Evolutionary conservation across 441 rosid species (phyloP).

Genomic region (Omphalea diandra): DNA sequence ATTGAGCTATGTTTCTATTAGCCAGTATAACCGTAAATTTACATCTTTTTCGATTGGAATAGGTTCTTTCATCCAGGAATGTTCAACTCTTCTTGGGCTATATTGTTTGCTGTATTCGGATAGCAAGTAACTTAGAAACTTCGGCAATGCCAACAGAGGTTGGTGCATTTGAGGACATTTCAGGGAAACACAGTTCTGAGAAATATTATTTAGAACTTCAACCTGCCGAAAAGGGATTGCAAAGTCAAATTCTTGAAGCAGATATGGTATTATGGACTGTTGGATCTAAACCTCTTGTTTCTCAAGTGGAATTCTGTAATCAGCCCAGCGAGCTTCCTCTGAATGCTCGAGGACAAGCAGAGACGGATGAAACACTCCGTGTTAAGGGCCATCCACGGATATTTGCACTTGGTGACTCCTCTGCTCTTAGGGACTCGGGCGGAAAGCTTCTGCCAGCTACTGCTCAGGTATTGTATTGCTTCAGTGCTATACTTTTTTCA

Average conservation of each 20-base stretch:
- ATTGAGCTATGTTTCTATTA: slow-evolving; percentile 8
- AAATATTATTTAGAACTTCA: slow-evolving; percentile 77
- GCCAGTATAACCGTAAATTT: not conserved
- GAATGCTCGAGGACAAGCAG: slow-evolving; percentile 83
- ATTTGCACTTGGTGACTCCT: slow-evolving; percentile 90
- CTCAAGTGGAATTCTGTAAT: slow-evolving; percentile 51
- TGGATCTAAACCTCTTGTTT: slow-evolving; percentile 77
- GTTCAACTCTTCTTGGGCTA: slow-evolving; percentile 83
- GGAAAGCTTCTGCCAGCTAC: slow-evolving; percentile 94
- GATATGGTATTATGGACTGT: slow-evolving; percentile 93
- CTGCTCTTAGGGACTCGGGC: slow-evolving; percentile 67
- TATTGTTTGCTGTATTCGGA: slow-evolving; percentile 61
- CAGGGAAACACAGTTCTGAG: slow-evolving; percentile 30
- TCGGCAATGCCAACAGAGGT: slow-evolving; percentile 29
- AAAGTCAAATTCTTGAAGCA: slow-evolving; percentile 64
- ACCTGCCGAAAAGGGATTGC: slow-evolving; percentile 69
- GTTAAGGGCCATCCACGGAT: slow-evolving; percentile 93
- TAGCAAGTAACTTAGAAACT: slow-evolving; percentile 35
- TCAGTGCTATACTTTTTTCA: not conserved
- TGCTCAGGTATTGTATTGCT: slow-evolving; percentile 62
- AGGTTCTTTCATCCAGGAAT: slow-evolving; percentile 87
- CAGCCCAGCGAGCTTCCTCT: slow-evolving; percentile 55
- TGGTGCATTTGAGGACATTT: slow-evolving; percentile 18
- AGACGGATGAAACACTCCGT: slow-evolving; percentile 95
- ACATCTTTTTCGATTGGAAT: slow-evolving; percentile 26